These are phyloP conservation scores for Trichosporon faecale DNA, from an alignment of 1,284 basidiomycete genomes.

Conservation along the genomic window DNA sequence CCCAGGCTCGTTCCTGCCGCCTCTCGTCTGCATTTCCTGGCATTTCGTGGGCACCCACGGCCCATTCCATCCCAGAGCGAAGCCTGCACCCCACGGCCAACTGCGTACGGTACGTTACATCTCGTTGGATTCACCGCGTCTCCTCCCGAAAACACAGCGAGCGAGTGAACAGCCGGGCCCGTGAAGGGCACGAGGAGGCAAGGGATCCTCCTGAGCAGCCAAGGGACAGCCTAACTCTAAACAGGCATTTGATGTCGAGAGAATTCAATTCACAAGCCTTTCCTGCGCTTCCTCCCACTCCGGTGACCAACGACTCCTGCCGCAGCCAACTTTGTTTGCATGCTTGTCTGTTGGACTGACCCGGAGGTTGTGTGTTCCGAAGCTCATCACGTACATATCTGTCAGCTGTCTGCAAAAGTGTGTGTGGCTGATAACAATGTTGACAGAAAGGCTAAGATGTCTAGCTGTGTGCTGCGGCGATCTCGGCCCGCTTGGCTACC, in stretches of 20 bases:
- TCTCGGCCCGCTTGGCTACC: not conserved
- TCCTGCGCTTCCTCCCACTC: not conserved
- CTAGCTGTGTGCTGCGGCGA: not conserved
- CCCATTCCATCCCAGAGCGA: not conserved
- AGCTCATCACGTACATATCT: not conserved
- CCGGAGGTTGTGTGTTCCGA: not conserved
- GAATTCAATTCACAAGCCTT: not conserved
- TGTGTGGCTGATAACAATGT: not conserved
- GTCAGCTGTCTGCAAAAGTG: too few species aligned
- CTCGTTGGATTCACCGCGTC: not conserved
- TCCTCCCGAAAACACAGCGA: not conserved
- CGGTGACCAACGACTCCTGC: not conserved
- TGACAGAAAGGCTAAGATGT: not conserved
- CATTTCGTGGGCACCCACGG: not conserved
- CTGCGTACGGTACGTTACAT: not conserved
- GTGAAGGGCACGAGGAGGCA: too few species aligned
- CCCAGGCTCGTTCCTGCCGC: not conserved
- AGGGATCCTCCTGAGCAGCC: not conserved
- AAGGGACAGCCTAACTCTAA: not conserved
- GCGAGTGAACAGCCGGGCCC: too few species aligned
- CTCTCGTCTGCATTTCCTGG: not conserved
- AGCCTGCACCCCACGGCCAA: not conserved
- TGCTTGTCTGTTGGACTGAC: not conserved
- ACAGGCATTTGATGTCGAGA: not conserved
- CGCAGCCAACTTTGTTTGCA: not conserved